Conservation (phyloP, 768 basidiomycete genomes). For the Panaeolus cyanescens region DNA sequence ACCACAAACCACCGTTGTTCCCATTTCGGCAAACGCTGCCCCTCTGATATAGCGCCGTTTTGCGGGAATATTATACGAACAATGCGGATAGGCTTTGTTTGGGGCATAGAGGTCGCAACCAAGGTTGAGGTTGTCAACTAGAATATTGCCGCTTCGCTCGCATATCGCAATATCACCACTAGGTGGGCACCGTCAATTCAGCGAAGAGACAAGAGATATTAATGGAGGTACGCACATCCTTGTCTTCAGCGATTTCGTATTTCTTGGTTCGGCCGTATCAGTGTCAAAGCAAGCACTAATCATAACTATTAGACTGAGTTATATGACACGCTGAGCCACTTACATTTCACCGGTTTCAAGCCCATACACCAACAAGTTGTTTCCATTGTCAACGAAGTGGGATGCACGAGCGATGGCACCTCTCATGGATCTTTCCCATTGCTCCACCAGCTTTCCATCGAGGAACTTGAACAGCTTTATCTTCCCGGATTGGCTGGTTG, state of each 20-base stretch:
- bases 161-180: background rate
- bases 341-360: background rate
- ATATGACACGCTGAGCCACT: background rate
- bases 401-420: background rate
- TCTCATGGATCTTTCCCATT: background rate
- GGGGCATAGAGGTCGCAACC: background rate
- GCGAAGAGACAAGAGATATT: background rate
- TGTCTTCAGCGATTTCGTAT: background rate
- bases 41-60: background rate
- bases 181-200: too few species aligned
- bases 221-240: background rate
- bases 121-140: background rate
- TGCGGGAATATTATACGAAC: background rate
- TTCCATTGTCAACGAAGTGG: background rate
- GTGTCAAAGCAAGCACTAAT: slow-evolving; percentile 4
- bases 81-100: background rate
- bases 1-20: background rate
- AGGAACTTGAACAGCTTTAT: background rate
- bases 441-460: background rate
- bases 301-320: background rate
- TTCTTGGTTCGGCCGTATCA: background rate
- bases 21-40: slow-evolving; percentile 2
- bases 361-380: background rate
- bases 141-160: background rate
- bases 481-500: background rate